A percentile compares a stretch with the other conserved stretches of the same genome.
Conservation (phyloP, 108 stramenopile genomes). For the Skeletonema marinoi region DNA sequence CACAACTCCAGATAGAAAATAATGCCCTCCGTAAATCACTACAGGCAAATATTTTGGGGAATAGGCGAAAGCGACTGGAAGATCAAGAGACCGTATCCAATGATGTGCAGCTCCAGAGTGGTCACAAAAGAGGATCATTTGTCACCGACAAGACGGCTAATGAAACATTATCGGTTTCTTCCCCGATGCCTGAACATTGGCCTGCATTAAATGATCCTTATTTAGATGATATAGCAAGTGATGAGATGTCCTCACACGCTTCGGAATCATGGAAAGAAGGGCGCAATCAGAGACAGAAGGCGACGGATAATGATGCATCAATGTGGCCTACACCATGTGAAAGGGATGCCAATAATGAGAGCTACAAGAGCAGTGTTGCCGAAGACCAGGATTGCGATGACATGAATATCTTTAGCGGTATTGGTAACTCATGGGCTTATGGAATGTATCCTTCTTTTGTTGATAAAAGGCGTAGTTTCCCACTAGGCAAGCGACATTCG, state of each 20-base stretch:
- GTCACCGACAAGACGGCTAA: not conserved
- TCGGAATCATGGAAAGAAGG: not conserved
- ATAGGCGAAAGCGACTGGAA: not conserved
- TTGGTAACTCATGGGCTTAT: no score
- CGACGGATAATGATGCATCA: no score
- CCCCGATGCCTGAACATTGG: not conserved
- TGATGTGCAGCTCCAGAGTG: not conserved
- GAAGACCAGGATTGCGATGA: no score
- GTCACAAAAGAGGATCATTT: not conserved
- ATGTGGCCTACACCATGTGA: no score
- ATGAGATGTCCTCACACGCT: not conserved
- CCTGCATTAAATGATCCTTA: not conserved
- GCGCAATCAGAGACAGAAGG: no score
- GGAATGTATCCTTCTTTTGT: no score
- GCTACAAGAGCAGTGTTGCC: no score
- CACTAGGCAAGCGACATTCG: no score
- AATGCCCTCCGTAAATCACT: constrained; percentile 1
- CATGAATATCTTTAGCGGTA: no score
- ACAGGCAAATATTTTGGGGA: not conserved
- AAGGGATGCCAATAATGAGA: no score
- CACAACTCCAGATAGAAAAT: not conserved
- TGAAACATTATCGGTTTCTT: not conserved
- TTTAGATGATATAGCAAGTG: not conserved
- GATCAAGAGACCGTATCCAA: not conserved
- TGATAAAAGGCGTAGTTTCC: no score